These are phyloP conservation scores for Tetrapisispora fleetii DNA, from an alignment of 805 yeast genomes.

Conservation along the genomic window DNA sequence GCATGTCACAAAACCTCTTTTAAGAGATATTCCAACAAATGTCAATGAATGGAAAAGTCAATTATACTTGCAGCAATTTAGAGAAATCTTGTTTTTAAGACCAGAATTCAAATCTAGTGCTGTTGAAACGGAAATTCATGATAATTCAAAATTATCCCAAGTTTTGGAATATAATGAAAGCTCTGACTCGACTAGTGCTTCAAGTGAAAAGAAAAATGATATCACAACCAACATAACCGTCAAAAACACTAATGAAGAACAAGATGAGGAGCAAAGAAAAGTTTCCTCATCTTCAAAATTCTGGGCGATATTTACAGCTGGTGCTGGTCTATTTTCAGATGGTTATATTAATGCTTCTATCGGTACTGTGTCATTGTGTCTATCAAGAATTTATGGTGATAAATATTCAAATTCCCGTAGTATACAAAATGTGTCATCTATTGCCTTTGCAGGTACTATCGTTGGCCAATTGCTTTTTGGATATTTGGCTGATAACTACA, in stretches of 20 bases:
- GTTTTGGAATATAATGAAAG: background rate
- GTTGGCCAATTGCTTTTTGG: constrained; percentile 81
- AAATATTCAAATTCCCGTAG: constrained; percentile 58
- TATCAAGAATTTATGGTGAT: constrained; percentile 53
- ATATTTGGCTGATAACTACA: constrained; percentile 63
- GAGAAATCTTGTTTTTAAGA: background rate
- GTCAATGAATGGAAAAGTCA: background rate
- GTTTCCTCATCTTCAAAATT: constrained; percentile 23
- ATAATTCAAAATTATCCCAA: background rate
- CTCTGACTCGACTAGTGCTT: background rate
- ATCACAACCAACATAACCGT: background rate
- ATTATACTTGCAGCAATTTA: background rate
- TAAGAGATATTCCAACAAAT: background rate
- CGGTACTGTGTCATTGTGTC: constrained; percentile 64
- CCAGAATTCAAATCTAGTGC: background rate
- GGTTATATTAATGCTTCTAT: constrained; percentile 87
- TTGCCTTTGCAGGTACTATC: constrained; percentile 88
- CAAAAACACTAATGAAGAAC: background rate
- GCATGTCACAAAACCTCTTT: background rate
- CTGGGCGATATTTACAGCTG: constrained; percentile 73
- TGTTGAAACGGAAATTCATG: background rate
- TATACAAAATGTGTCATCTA: constrained; percentile 69
- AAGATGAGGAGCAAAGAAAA: background rate
- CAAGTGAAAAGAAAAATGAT: background rate
- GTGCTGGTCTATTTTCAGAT: constrained; percentile 89